phyloP scores from a whole-genome alignment of 805 yeast species.

The Clavispora vitiphila region DNA sequence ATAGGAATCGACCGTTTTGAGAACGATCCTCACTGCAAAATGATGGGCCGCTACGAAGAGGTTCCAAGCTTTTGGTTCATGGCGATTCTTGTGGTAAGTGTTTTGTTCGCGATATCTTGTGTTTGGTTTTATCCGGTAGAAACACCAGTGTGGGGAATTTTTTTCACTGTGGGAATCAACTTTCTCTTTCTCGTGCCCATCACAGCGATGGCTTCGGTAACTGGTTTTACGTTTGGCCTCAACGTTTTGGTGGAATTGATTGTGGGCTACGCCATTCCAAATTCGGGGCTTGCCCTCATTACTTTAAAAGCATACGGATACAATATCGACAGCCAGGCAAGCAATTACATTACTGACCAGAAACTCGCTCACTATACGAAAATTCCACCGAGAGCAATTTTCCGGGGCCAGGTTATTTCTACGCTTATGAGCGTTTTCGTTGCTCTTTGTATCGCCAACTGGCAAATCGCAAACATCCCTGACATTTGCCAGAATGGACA shows the following conservation, averaged over 20 bases:
- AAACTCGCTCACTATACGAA: slow-evolving; percentile 24
- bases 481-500: slow-evolving; percentile 34
- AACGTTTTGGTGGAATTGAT: slow-evolving; percentile 61
- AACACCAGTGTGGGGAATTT: slow-evolving; percentile 60
- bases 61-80: slow-evolving; percentile 75
- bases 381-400: slow-evolving; percentile 22
- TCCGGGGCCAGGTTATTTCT: slow-evolving; percentile 36
- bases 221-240: slow-evolving; percentile 55
- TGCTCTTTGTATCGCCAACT: slow-evolving; percentile 32
- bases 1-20: slow-evolving; percentile 11
- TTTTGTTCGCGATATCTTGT: slow-evolving; percentile 39
- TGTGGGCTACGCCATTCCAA: slow-evolving; percentile 62
- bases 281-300: slow-evolving; percentile 60
- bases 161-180: slow-evolving; percentile 53
- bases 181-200: slow-evolving; percentile 55
- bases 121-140: slow-evolving; percentile 47
- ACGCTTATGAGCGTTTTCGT: slow-evolving; percentile 31
- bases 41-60: slow-evolving; percentile 58
- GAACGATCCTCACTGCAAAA: slow-evolving; percentile 51
- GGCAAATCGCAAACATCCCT: slow-evolving; percentile 34
- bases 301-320: slow-evolving; percentile 48
- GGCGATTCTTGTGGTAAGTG: slow-evolving; percentile 40
- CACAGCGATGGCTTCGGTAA: slow-evolving; percentile 56
- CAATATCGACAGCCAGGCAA: slow-evolving; percentile 62
- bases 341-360: slow-evolving; percentile 39